Percentiles rank a stretch among this genome's conserved stretches.
Evolutionary conservation across 2,329 filamentous ascomycete genomes (phyloP).

Genomic region (Sordariomycetes sp.): DNA sequence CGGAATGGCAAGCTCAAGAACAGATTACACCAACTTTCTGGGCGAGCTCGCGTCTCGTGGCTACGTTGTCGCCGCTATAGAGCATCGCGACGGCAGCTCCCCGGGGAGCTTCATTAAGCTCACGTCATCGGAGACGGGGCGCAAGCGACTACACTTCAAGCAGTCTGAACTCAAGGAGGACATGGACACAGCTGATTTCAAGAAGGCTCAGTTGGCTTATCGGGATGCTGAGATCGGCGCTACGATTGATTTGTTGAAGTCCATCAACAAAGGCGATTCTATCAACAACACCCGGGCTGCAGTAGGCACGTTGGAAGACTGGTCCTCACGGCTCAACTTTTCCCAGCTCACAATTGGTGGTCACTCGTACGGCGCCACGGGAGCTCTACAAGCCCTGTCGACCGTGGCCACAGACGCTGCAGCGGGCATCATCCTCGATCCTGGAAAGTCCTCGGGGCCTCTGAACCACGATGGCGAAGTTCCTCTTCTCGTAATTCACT

Average conservation of each 20-base stretch:
- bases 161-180: conserved; percentile 20
- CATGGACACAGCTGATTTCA: conserved; percentile 27
- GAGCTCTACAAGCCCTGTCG: conserved; percentile 51
- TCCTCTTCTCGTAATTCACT: conserved; percentile 53
- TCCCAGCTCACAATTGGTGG: conserved; percentile 46
- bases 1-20: conserved; percentile 38
- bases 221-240: conserved; percentile 41
- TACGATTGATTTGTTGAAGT: conserved; percentile 27
- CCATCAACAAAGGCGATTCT: conserved; percentile 25
- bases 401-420: conserved; percentile 39
- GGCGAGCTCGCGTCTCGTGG: conserved; percentile 41
- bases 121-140: conserved; percentile 12
- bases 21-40: conserved; percentile 42
- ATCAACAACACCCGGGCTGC: conserved; percentile 34
- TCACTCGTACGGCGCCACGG: conserved; percentile 59
- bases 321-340: conserved; percentile 43
- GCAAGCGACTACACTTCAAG: conserved; percentile 22
- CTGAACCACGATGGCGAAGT: conserved; percentile 50
- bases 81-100: conserved; percentile 42
- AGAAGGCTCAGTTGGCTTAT: conserved; percentile 37
- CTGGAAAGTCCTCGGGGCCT: conserved; percentile 54
- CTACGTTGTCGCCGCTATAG: conserved; percentile 37
- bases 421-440: conserved; percentile 54
- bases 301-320: conserved; percentile 35
- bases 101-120: conserved; percentile 31